Percentiles rank a stretch among this genome's conserved stretches.
phyloP scores from a whole-genome alignment of 257 asterid species.

The Jaltomata sinuosa region DNA sequence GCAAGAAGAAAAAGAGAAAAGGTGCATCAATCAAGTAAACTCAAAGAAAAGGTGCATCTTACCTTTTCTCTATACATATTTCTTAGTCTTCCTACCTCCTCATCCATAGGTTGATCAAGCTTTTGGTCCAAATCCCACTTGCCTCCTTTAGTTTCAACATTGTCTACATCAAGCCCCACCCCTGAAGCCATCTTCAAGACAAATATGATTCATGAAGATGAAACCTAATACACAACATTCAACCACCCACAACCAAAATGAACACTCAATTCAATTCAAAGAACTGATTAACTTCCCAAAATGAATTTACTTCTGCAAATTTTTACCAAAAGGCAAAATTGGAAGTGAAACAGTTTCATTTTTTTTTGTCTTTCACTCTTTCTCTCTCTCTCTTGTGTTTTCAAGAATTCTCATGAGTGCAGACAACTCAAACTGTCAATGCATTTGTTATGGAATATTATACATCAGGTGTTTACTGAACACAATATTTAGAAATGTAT shows the following conservation, averaged over 20 bases:
- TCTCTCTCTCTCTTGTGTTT: too few species aligned
- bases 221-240: neutral
- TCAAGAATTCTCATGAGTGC: neutral
- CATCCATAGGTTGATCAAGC: constrained; percentile 99
- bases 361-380: neutral
- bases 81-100: constrained; percentile 85
- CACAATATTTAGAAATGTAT: neutral
- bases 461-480: neutral
- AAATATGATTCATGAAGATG: neutral
- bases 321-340: neutral
- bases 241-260: neutral
- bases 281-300: neutral
- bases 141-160: constrained; percentile 51
- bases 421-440: neutral
- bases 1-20: neutral
- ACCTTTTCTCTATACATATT: constrained; percentile 92
- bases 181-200: constrained; percentile 36
- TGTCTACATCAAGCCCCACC: constrained; percentile 40
- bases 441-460: neutral
- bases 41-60: neutral
- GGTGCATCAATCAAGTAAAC: too few species aligned
- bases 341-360: neutral
- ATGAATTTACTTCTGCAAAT: neutral
- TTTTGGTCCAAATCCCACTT: constrained; percentile 98
- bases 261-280: constrained; percentile 10